A percentile compares a stretch with the other conserved stretches of the same genome.
phyloP scores from a whole-genome alignment of 2,329 filamentous ascomycete genomes.

The Colletotrichum chrysophilum region DNA sequence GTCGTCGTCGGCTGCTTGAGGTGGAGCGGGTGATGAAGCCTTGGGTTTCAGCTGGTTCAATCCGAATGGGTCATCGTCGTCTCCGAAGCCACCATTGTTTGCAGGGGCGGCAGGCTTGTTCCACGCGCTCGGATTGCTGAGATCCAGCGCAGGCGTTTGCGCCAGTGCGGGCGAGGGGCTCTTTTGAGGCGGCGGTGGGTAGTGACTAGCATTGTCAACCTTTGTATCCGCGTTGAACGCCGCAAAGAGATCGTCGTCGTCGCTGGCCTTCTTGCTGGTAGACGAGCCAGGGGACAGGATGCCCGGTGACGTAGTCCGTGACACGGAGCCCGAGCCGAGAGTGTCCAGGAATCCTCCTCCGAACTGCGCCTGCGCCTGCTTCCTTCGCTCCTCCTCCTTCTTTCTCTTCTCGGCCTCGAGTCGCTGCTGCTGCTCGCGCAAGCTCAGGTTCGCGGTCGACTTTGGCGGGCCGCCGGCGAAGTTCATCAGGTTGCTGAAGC shows the following conservation, averaged over 20 bases:
- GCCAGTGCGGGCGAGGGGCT: slow-evolving; percentile 48
- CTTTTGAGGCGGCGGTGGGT: slow-evolving; percentile 57
- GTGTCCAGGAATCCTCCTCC: slow-evolving; percentile 80
- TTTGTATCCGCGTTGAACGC: slow-evolving; percentile 71
- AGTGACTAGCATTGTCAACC: slow-evolving; percentile 70
- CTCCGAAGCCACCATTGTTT: slow-evolving; percentile 46
- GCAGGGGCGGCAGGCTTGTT: slow-evolving; percentile 33
- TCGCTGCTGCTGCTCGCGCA: slow-evolving; percentile 79
- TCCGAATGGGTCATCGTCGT: slow-evolving; percentile 91
- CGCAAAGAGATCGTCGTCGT: slow-evolving; percentile 70
- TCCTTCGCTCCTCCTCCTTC: slow-evolving; percentile 77
- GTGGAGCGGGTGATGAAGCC: slow-evolving; percentile 30
- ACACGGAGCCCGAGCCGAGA: slow-evolving; percentile 61
- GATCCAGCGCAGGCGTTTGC: slow-evolving; percentile 49
- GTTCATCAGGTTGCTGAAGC: slow-evolving; percentile 78
- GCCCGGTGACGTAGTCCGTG: slow-evolving; percentile 51
- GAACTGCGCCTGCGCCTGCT: slow-evolving; percentile 77
- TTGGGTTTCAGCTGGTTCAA: slow-evolving; percentile 67
- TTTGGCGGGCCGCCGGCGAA: slow-evolving; percentile 61
- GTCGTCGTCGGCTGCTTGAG: slow-evolving; percentile 49
- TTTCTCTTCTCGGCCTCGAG: slow-evolving; percentile 68
- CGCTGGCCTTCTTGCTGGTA: slow-evolving; percentile 38
- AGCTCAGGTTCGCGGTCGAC: slow-evolving; percentile 71
- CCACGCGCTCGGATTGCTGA: slow-evolving; percentile 63
- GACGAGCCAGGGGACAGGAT: slow-evolving; percentile 27